Evolutionary conservation across 371 early-diverging fungal species (phyloP), one percentile per base, ranked within the genome.

Genomic region (Conidiobolus incongruus): DNA sequence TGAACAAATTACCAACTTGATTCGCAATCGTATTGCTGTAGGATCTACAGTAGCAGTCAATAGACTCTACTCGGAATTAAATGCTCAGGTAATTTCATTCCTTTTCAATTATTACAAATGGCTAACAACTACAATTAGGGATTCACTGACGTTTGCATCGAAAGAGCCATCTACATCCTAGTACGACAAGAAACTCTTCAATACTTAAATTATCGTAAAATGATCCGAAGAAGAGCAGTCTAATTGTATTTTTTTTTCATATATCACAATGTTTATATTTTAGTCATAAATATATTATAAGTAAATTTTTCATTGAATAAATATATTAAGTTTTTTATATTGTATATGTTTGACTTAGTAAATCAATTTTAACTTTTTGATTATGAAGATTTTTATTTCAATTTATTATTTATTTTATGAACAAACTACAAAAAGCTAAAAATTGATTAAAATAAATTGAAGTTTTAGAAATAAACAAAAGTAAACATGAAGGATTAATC

Each of bases 101-200:
- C 17, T 17, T 16, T 37, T 6, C 7, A 37, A 17, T 20, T 12
- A 5, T 20, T 29, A 8, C 11, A 26, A 28, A 43, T 31, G 20
- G 33, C 34, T 42, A n/a, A 24, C 10, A 10, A 6, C 20, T 20
- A 49, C 22, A 39, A n/a, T n/a, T n/a, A 73, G 58, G 77, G 81
- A 29, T 87, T 65, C 47, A 59, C 70, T n/a, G 60, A 72, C 4
- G 66, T 64, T 34, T 69, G 83, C 12, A 65, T 90, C 32, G 71
- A 69, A 34, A 61, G 76, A 39, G 82, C 90, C 10, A 61, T 93
- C 36, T 65, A 68, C 40, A 72, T 80, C 39, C 64, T 93, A 46
- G 75, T 80, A 13, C 72, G 85, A 46, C 70, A 82, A 50, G 92
- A 87, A 38, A 71, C 77, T n/a, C 56, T 93, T 34, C 74, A 75